A percentile compares a stretch with the other conserved stretches of the same genome.
These are phyloP conservation scores for Vitis labrusca DNA, from an alignment of 164 flowering plant species.

Conservation along the genomic window DNA sequence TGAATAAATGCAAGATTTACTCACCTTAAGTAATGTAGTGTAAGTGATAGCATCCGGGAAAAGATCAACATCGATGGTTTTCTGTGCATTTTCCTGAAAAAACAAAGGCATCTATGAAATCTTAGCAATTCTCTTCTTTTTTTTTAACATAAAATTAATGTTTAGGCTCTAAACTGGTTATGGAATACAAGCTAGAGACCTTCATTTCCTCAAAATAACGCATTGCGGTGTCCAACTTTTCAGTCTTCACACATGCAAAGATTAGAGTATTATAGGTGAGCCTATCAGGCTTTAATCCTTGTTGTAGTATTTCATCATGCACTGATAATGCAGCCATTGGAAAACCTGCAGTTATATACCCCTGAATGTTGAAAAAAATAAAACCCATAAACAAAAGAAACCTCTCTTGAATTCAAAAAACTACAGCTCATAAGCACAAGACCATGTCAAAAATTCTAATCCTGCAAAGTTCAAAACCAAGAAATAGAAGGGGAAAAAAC, in stretches of 20 bases:
- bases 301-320: constrained; percentile 49
- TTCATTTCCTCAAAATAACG: constrained; percentile 63
- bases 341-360: constrained; percentile 49
- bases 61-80: constrained; percentile 23
- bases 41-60: constrained; percentile 65
- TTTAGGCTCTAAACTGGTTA: constrained; percentile 54
- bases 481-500: not conserved
- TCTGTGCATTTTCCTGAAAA: constrained; percentile 55
- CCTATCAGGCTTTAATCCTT: constrained; percentile 60
- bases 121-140: constrained; percentile 1
- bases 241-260: constrained; percentile 56
- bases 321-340: constrained; percentile 50
- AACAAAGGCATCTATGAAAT: constrained; percentile 12
- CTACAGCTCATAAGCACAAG: constrained; percentile 1
- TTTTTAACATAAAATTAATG: constrained; percentile 1
- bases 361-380: constrained; percentile 37
- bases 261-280: constrained; percentile 63
- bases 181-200: constrained; percentile 49
- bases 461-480: not conserved
- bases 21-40: constrained; percentile 67
- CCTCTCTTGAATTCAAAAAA: no score
- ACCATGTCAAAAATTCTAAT: not conserved
- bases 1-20: constrained; percentile 2
- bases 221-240: constrained; percentile 55
- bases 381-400: no score